These are phyloP conservation scores for Zymoseptoria ardabiliae DNA, from an alignment of 2,329 filamentous ascomycete species.

Conservation along the genomic window DNA sequence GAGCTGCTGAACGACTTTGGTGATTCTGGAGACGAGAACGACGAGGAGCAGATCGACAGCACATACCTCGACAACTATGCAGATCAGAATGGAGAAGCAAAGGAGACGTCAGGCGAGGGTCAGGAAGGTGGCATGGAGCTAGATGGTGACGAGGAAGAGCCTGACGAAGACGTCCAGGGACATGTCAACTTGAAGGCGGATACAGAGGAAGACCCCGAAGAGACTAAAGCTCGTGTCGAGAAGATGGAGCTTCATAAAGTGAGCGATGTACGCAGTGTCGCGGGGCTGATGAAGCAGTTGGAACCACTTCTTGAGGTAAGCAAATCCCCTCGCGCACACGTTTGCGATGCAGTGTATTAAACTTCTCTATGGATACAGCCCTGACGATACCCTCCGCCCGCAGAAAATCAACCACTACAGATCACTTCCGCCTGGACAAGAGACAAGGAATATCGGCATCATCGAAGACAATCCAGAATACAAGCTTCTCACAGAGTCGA, in stretches of 20 bases:
- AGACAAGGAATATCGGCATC: slow-evolving; percentile 63
- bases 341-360: slow-evolving; percentile 46
- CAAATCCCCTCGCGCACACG: slow-evolving; percentile 27
- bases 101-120: slow-evolving; percentile 40
- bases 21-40: slow-evolving; percentile 71
- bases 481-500: slow-evolving; percentile 78
- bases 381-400: slow-evolving; percentile 53
- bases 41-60: slow-evolving; percentile 42
- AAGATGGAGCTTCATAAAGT: slow-evolving; percentile 70
- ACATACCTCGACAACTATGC: slow-evolving; percentile 12
- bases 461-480: slow-evolving; percentile 92
- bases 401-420: slow-evolving; percentile 78
- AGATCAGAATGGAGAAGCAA: slow-evolving; percentile 17
- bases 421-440: slow-evolving; percentile 57
- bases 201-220: slow-evolving; percentile 56
- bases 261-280: slow-evolving; percentile 72
- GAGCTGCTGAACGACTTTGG: slow-evolving; percentile 89
- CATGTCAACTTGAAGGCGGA: slow-evolving; percentile 34
- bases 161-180: slow-evolving; percentile 18
- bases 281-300: slow-evolving; percentile 71
- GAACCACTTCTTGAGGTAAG: slow-evolving; percentile 77
- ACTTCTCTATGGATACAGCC: slow-evolving; percentile 58
- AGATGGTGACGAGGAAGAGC: slow-evolving; percentile 42
- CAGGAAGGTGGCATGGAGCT: slow-evolving; percentile 41
- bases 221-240: slow-evolving; percentile 70